phyloP scores from a whole-genome alignment of 805 yeast species.

The Schwanniomyces occidentalis region DNA sequence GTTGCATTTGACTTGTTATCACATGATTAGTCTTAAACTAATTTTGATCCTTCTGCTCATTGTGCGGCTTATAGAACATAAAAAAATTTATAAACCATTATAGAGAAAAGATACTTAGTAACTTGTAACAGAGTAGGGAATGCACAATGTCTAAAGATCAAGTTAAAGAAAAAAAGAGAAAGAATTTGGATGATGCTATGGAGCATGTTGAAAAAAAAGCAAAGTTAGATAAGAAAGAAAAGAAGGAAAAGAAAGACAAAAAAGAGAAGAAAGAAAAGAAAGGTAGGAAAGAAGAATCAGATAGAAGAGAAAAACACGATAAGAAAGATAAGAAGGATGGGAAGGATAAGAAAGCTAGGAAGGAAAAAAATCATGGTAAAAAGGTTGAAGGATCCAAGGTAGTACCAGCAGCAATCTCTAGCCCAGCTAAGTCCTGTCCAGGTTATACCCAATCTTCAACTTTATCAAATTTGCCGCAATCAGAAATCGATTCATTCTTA shows the following conservation, averaged over 20 bases:
- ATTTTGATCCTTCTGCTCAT: too few relatives aligned
- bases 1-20: too few relatives aligned
- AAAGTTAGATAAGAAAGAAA: constrained; percentile 4
- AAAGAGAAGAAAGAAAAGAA: constrained; percentile 29
- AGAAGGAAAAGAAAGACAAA: constrained; percentile 19
- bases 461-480: constrained; percentile 44
- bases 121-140: background rate
- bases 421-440: constrained; percentile 11
- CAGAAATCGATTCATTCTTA: constrained; percentile 63
- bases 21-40: too few relatives aligned
- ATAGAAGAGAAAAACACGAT: constrained; percentile 20
- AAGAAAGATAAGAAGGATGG: constrained; percentile 36
- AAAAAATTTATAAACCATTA: too few relatives aligned
- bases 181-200: background rate
- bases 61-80: background rate
- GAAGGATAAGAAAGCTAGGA: constrained; percentile 28
- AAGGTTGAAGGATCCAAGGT: constrained; percentile 14
- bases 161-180: constrained; percentile 3
- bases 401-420: constrained; percentile 9
- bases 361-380: constrained; percentile 19
- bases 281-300: constrained; percentile 21
- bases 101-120: background rate
- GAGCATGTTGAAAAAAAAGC: constrained; percentile 3
- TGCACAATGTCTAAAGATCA: constrained; percentile 4
- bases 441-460: constrained; percentile 41